phyloP scores from a whole-genome alignment of 1,139 yeast genomes.

The Saccharomyces hybrid region DNA sequence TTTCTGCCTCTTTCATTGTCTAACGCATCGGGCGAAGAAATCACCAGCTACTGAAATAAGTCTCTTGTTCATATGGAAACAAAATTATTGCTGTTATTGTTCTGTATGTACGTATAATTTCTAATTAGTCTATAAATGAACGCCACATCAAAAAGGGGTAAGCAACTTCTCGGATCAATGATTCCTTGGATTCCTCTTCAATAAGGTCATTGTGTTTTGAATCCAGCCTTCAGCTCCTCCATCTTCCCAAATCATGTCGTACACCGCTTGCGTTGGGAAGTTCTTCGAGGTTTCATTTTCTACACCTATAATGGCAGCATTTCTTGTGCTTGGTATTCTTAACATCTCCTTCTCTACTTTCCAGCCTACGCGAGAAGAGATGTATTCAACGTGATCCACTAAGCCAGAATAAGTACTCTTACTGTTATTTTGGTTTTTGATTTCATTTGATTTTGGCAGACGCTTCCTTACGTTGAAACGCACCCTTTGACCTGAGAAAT shows the following conservation, averaged over 20 bases:
- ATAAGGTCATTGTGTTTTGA: slow-evolving; percentile 61
- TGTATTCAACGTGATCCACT: slow-evolving; percentile 73
- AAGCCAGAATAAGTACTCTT: slow-evolving; percentile 72
- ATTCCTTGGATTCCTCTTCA: slow-evolving; percentile 35
- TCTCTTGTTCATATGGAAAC: too few species aligned
- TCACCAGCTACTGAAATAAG: not conserved
- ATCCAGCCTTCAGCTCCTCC: slow-evolving; percentile 94
- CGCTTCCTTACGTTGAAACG: slow-evolving; percentile 39
- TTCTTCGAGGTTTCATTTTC: slow-evolving; percentile 21
- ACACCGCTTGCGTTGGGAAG: slow-evolving; percentile 36
- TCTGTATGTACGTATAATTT: not conserved
- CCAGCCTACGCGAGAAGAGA: slow-evolving; percentile 75
- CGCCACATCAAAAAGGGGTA: not conserved
- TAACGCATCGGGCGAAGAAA: not conserved
- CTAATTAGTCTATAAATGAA: not conserved
- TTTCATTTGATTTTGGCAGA: slow-evolving; percentile 35
- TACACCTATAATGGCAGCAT: slow-evolving; percentile 79
- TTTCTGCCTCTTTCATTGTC: not conserved
- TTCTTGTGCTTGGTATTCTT: slow-evolving; percentile 90
- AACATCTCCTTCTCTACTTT: slow-evolving; percentile 75
- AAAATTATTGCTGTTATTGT: not conserved
- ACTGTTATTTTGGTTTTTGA: slow-evolving; percentile 22
- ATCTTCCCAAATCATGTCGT: slow-evolving; percentile 56
- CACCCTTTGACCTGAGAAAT: slow-evolving; percentile 64
- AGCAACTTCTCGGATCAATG: slow-evolving; percentile 14